phyloP scores from a whole-genome alignment of 805 yeast species.

The Sugiyamaella smithiae region DNA sequence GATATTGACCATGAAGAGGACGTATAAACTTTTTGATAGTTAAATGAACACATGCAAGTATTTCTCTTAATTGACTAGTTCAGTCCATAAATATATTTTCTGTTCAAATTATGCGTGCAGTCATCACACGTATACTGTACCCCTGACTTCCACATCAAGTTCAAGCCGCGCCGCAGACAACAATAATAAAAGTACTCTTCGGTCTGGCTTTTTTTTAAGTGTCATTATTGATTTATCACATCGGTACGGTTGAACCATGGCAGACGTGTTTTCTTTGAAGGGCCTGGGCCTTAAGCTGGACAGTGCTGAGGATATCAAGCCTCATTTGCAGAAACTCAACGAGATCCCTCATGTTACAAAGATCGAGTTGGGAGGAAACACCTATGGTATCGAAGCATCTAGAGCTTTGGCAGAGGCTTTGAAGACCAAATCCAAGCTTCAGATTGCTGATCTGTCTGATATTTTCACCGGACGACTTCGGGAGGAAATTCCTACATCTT shows the following conservation, averaged over 20 bases:
- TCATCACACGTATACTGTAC: too few species aligned
- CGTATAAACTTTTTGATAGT: too few species aligned
- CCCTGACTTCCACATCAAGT: too few species aligned
- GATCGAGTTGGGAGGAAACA: constrained; percentile 87
- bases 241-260: too few species aligned
- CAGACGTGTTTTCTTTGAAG: constrained; percentile 48
- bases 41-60: too few species aligned
- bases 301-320: constrained; percentile 65
- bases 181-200: too few species aligned
- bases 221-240: too few species aligned
- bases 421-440: constrained; percentile 40
- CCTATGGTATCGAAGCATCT: constrained; percentile 90
- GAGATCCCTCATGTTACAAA: constrained; percentile 41
- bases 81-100: too few species aligned
- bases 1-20: neutral
- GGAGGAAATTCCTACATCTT: constrained; percentile 87
- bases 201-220: too few species aligned
- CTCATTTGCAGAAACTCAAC: constrained; percentile 59
- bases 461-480: constrained; percentile 92
- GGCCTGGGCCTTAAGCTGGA: constrained; percentile 78
- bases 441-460: constrained; percentile 80
- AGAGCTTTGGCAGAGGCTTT: constrained; percentile 60
- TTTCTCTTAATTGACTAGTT: too few species aligned
- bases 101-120: too few species aligned
- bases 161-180: too few species aligned